Conservation (phyloP, 169 alveolate genomes). For the Cryptosporidium tyzzeri region DNA sequence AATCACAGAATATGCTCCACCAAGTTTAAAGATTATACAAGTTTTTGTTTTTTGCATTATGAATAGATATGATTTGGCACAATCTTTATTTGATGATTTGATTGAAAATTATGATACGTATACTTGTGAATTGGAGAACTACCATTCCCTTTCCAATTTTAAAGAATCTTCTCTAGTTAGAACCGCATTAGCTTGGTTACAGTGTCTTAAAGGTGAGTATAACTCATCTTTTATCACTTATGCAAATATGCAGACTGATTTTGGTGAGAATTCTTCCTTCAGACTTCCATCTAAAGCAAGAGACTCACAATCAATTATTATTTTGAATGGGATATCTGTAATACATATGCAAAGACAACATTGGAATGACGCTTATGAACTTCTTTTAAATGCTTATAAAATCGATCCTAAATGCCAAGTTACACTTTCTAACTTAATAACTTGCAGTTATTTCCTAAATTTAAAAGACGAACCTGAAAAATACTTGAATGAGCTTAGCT, state of each 20-base stretch:
- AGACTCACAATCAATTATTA: conserved; percentile 44
- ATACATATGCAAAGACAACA: conserved; percentile 73
- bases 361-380: conserved; percentile 60
- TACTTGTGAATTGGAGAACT: conserved; percentile 2
- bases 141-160: conserved; percentile 16
- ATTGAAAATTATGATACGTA: conserved; percentile 40
- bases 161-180: conserved; percentile 61
- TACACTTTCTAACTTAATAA: conserved; percentile 52
- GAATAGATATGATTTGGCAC: conserved; percentile 59
- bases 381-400: conserved; percentile 44
- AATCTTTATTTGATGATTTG: conserved; percentile 29
- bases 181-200: conserved; percentile 65
- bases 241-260: conserved; percentile 73
- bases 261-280: conserved; percentile 53
- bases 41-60: conserved; percentile 59
- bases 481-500: conserved; percentile 26
- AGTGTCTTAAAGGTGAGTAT: conserved; percentile 71
- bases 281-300: conserved; percentile 26
- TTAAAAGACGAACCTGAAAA: conserved; percentile 14
- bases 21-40: conserved; percentile 23
- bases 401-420: conserved; percentile 43
- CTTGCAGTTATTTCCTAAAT: conserved; percentile 59
- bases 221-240: conserved; percentile 56
- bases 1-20: conserved; percentile 37
- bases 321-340: conserved; percentile 50